Evolutionary conservation across 768 basidiomycete species (phyloP), one percentile per base, ranked within the genome.

Genomic region (Russula ochroleuca): DNA sequence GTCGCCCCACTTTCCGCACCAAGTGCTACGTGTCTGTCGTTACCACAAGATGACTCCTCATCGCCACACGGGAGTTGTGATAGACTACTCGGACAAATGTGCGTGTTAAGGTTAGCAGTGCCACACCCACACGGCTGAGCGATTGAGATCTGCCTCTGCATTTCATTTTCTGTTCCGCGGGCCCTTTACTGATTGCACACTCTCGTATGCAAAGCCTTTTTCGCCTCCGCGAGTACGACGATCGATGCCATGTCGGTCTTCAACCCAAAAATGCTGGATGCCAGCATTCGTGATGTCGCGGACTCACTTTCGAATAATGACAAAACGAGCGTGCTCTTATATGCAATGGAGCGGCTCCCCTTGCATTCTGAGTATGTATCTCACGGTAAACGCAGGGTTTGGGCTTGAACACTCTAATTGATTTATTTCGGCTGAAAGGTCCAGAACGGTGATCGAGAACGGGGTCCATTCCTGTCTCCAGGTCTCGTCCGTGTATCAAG

Each of bases 281-380:
- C 88, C 21, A 84, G 85, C 76, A 85, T 88, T 69, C 86, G 85
- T 51, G 86, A 89, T 69, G 83, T 87, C 23, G 78, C 81, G 0
- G 75, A 76, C 8, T 80, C 78, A 63, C 78, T 90, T 38, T 77
- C 80, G 5, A 81, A 86, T 71, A 81, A 81, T 67, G 82, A 88
- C 71, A 90, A 89, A 72, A 85, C 81, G 21, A 86, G 86, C 61
- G 79, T 89, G 41, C 75, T 92, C 58, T 73, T 93, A 54, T 85
- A 89, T 67, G 92, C 91, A n/a, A 85, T 94, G 80, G 85, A 87
- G 67, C 87, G 87, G 69, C 83, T 96, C 64, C 84, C 86, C 57
- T 78, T 81, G 52, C 86, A 92, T 62, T 81, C 85, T 85, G 88
- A 71, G 63, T 74, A 71, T n/a, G 58, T 65, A 14, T 62, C 37